A percentile compares a stretch with the other conserved stretches of the same genome.
phyloP scores from a whole-genome alignment of 108 stramenopile genomes.

The Cylindrotheca closterium region DNA sequence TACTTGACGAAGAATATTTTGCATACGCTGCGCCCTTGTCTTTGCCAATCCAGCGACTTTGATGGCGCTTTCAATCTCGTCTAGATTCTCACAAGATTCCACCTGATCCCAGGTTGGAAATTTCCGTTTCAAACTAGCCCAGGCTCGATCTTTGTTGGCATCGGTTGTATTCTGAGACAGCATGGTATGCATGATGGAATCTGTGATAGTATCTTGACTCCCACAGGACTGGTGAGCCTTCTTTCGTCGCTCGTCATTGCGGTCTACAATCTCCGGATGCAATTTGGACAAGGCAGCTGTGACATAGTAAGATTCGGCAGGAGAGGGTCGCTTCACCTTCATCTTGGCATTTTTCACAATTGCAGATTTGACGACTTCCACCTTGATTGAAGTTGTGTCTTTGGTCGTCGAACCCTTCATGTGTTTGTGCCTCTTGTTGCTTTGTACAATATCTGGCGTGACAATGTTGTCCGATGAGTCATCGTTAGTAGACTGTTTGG shows the following conservation, averaged over 20 bases:
- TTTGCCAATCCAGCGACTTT: slow-evolving; percentile 66
- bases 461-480: too few relatives aligned
- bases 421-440: too few relatives aligned
- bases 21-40: slow-evolving; percentile 58
- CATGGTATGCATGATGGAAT: slow-evolving; percentile 75
- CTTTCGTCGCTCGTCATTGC: slow-evolving; percentile 43
- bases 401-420: neutral
- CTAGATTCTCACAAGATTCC: slow-evolving; percentile 13
- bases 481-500: too few relatives aligned
- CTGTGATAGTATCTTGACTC: slow-evolving; percentile 24
- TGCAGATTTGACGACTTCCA: neutral
- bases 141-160: slow-evolving; percentile 62
- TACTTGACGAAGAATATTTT: slow-evolving; percentile 46
- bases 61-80: slow-evolving; percentile 56
- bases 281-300: slow-evolving; percentile 43
- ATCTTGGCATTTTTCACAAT: neutral
- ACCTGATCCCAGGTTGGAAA: slow-evolving; percentile 67
- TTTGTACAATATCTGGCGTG: too few relatives aligned
- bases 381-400: neutral
- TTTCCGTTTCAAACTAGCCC: slow-evolving; percentile 48
- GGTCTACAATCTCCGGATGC: slow-evolving; percentile 61
- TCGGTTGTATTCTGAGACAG: slow-evolving; percentile 81
- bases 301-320: slow-evolving; percentile 36
- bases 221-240: slow-evolving; percentile 15
- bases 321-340: slow-evolving; percentile 13